These are phyloP conservation scores for Xanthoceras sorbifolium DNA, from an alignment of 345 rosid genomes.

Conservation along the genomic window DNA sequence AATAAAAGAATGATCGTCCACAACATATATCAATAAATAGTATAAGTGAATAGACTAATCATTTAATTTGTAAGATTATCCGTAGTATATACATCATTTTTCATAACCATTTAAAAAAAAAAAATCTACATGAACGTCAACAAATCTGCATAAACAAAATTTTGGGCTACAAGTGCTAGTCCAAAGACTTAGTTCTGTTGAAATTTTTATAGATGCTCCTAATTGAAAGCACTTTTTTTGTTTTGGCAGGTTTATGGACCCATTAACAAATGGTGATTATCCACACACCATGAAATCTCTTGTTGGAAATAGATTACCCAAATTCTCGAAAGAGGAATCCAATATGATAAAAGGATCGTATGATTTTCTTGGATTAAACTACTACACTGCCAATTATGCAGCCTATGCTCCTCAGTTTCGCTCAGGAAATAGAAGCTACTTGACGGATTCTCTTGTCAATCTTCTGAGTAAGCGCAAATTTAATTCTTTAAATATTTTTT, in stretches of 20 bases:
- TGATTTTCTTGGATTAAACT: constrained; percentile 49
- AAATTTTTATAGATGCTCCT: too few species aligned
- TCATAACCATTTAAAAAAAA: too few species aligned
- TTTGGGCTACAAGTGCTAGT: too few species aligned
- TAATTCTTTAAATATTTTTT: background rate
- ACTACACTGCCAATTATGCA: constrained; percentile 38
- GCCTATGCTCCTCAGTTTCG: constrained; percentile 4
- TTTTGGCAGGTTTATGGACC: constrained; percentile 42
- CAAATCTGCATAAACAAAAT: too few species aligned
- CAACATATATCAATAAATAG: too few species aligned
- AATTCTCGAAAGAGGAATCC: constrained; percentile 32
- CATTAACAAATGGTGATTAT: constrained; percentile 42
- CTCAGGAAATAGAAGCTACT: constrained; percentile 20
- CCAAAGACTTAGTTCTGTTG: background rate
- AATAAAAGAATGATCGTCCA: too few species aligned
- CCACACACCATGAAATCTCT: constrained; percentile 37
- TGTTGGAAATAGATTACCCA: constrained; percentile 36
- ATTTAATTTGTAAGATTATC: too few species aligned
- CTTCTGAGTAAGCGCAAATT: constrained; percentile 17
- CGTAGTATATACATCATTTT: too few species aligned
- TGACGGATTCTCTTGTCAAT: constrained; percentile 27
- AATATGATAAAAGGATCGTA: constrained; percentile 29
- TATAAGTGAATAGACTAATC: too few species aligned
- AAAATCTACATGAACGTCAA: too few species aligned
- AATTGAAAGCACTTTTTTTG: background rate